Percentiles rank a stretch among this genome's conserved stretches.
These are phyloP conservation scores for Blastobotrys americana DNA, from an alignment of 805 yeast species.

Conservation along the genomic window DNA sequence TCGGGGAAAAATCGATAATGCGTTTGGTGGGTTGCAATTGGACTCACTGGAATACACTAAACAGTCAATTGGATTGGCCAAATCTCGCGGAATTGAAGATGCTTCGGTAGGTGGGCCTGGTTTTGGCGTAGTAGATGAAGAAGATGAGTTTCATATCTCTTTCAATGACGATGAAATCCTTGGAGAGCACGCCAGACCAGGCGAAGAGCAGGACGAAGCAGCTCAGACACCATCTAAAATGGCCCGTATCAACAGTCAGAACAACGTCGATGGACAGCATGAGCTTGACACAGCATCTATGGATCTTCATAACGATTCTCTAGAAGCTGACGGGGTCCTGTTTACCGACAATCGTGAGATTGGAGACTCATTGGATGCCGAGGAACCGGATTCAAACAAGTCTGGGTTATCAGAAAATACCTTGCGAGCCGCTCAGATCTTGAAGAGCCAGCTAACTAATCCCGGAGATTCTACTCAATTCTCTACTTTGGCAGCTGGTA, in stretches of 20 bases:
- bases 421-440: constrained; percentile 43
- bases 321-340: constrained; percentile 12
- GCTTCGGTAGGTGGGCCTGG: background rate
- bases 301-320: constrained; percentile 5
- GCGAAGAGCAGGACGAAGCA: constrained; percentile 1
- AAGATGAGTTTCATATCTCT: constrained; percentile 1
- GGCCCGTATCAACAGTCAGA: constrained; percentile 1
- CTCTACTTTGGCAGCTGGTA: constrained; percentile 20
- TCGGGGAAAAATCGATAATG: background rate
- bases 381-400: constrained; percentile 2
- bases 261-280: constrained; percentile 1
- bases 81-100: background rate
- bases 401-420: constrained; percentile 43
- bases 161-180: constrained; percentile 1
- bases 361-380: background rate
- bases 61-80: background rate
- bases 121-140: background rate
- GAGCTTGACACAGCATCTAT: constrained; percentile 1
- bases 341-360: constrained; percentile 7
- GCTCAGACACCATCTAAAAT: background rate
- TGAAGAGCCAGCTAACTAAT: constrained; percentile 14
- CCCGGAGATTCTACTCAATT: constrained; percentile 29
- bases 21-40: background rate
- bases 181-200: background rate
- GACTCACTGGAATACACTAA: background rate